Evolutionary conservation across 331 rosid genomes (phyloP).

Genomic region (Quercus phellos): DNA sequence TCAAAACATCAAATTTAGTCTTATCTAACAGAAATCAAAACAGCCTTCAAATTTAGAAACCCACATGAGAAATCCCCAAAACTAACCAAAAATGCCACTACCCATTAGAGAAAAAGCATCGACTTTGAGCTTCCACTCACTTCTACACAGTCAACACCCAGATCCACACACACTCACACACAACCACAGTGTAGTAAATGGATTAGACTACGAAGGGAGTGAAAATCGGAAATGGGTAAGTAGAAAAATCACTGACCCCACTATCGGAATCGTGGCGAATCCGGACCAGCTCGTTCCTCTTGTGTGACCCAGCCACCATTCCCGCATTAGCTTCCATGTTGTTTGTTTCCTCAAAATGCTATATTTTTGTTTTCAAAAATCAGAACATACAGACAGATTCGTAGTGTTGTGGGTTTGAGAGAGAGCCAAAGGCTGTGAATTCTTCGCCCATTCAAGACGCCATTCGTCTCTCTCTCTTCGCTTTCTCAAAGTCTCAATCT

Average conservation of each 20-base stretch:
- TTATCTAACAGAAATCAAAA: neutral
- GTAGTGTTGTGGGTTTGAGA: neutral
- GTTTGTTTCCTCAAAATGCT: conserved; percentile 5
- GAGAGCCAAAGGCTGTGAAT: conserved; percentile 14
- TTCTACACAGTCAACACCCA: neutral
- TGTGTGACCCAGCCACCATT: conserved; percentile 92
- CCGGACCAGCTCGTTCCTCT: conserved; percentile 87
- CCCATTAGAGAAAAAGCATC: conserved; percentile 13
- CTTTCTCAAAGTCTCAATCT: neutral
- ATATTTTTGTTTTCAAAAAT: conserved; percentile 9
- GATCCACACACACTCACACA: conserved; percentile 3
- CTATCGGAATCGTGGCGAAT: conserved; percentile 90
- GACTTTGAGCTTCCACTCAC: conserved; percentile 18
- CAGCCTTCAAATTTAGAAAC: neutral
- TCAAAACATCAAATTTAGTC: neutral
- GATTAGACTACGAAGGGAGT: neutral
- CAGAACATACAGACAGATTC: conserved; percentile 18
- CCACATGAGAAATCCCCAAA: neutral
- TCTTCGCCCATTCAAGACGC: conserved; percentile 64
- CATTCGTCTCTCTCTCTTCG: conserved; percentile 29
- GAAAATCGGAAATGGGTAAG: neutral
- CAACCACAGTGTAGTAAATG: neutral
- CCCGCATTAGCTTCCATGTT: conserved; percentile 86
- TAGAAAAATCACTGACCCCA: conserved; percentile 52
- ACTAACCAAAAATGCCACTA: neutral